Conservation (phyloP, 441 rosid species). For the Corymbia calophylla region DNA sequence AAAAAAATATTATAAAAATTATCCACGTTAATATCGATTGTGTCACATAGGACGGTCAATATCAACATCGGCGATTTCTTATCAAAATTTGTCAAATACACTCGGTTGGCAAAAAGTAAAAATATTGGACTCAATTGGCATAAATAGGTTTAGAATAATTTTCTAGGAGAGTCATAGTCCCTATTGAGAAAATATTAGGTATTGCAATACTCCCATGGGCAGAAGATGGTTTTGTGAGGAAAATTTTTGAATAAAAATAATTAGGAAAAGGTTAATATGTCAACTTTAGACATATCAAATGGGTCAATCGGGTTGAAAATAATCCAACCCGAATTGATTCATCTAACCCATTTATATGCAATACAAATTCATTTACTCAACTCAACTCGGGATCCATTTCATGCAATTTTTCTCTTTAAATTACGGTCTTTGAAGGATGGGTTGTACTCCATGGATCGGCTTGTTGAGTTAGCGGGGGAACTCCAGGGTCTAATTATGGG, state of each 20-base stretch:
- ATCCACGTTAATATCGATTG: rapidly evolving
- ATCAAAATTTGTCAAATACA: not conserved
- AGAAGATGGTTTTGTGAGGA: not conserved
- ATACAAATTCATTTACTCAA: not conserved
- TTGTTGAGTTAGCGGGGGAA: not conserved
- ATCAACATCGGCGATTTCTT: too few species aligned
- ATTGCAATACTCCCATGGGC: not conserved
- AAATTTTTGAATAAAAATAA: too few species aligned
- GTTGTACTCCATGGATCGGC: not conserved
- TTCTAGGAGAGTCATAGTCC: not conserved
- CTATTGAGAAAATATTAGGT: not conserved
- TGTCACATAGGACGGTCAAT: rapidly evolving
- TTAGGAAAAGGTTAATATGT: not conserved
- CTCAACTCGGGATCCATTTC: not conserved
- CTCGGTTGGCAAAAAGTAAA: not conserved
- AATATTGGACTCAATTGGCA: too few species aligned
- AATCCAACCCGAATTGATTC: not conserved
- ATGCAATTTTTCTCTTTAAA: not conserved
- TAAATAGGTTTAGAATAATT: not conserved
- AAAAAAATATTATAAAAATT: too few species aligned
- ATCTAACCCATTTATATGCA: not conserved
- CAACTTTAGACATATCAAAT: not conserved
- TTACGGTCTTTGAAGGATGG: not conserved
- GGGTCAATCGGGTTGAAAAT: not conserved
- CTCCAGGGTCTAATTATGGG: not conserved